Conservation (phyloP, 164 flowering plant species). For the Paratinospora sagittata region DNA sequence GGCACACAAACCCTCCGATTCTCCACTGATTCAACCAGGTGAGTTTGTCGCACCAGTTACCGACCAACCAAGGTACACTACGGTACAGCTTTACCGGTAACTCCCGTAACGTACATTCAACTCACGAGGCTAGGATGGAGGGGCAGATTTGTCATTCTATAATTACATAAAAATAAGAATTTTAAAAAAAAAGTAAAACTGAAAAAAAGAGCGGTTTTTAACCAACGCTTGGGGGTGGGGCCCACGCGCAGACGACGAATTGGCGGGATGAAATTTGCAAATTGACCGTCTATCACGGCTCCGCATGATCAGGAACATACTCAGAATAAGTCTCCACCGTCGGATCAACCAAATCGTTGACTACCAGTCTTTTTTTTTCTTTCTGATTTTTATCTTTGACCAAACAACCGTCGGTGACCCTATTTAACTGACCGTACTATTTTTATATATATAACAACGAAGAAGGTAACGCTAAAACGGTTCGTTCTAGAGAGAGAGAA, state of each 20-base stretch:
- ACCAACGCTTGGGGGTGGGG: not conserved
- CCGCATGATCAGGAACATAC: not conserved
- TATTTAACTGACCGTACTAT: not conserved
- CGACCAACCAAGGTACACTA: no score
- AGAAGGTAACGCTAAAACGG: no score
- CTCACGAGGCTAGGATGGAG: no score
- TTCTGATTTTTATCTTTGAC: not conserved
- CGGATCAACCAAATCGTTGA: not conserved
- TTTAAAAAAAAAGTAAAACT: no score
- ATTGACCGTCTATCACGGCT: not conserved
- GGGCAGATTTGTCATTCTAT: not conserved
- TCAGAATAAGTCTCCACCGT: not conserved
- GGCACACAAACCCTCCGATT: no score
- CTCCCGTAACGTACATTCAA: no score
- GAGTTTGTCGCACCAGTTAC: no score
- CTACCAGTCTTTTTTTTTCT: no score
- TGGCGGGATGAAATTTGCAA: not conserved
- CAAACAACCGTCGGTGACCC: not conserved
- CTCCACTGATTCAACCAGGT: no score
- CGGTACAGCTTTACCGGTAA: no score
- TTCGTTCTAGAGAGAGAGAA: not conserved
- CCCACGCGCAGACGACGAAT: conserved; percentile 1
- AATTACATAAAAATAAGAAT: not conserved
- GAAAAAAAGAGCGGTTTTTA: no score
- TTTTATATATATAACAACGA: no score